Conservation (phyloP, 805 yeast genomes). For the Metschnikowia chrysomelidarum region DNA sequence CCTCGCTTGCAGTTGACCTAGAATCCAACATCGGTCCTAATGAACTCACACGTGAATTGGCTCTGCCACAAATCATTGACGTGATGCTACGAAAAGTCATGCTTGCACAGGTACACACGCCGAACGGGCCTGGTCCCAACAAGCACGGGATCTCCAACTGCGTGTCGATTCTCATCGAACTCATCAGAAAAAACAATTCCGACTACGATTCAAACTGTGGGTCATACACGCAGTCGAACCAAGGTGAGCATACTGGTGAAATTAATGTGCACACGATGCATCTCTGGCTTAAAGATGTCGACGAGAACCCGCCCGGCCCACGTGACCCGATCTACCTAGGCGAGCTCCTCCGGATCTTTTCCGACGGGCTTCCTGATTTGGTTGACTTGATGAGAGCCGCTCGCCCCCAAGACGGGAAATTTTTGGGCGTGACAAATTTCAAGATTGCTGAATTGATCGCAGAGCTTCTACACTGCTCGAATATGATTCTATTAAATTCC, state of each 20-base stretch:
- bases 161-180: constrained; percentile 91
- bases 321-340: constrained; percentile 94
- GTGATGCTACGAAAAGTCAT: constrained; percentile 76
- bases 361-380: constrained; percentile 70
- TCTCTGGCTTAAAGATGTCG: constrained; percentile 49
- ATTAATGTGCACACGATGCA: constrained; percentile 42
- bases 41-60: constrained; percentile 87
- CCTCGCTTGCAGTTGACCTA: constrained; percentile 66
- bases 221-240: constrained; percentile 61
- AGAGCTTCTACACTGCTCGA: constrained; percentile 94
- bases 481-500: constrained; percentile 88
- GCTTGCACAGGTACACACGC: constrained; percentile 19
- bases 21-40: constrained; percentile 95
- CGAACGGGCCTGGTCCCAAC: constrained; percentile 35
- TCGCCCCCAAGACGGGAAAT: constrained; percentile 28
- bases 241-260: constrained; percentile 31
- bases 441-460: constrained; percentile 91
- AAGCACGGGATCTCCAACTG: constrained; percentile 91
- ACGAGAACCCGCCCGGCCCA: constrained; percentile 88
- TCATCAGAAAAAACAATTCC: constrained; percentile 91
- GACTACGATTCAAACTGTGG: constrained; percentile 93
- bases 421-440: constrained; percentile 88
- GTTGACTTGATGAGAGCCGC: constrained; percentile 47
- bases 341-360: constrained; percentile 72
- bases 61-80: constrained; percentile 66